phyloP scores from a whole-genome alignment of 129 eudicot species.

The Lactuca sativa region DNA sequence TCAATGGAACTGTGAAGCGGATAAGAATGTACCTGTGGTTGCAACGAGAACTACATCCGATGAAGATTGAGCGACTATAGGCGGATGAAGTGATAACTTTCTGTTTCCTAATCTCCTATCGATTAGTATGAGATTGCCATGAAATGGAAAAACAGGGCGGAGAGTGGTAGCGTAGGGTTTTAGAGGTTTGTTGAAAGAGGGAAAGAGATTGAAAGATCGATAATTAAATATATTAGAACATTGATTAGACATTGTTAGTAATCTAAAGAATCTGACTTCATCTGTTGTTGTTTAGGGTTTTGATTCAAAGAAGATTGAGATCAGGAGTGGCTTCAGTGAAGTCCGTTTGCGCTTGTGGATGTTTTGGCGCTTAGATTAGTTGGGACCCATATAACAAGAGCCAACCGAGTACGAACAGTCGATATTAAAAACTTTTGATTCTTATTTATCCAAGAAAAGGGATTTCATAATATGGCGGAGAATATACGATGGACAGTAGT shows the following conservation, averaged over 20 bases:
- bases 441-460: not conserved
- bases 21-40: constrained; percentile 49
- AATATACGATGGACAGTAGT: not conserved
- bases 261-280: constrained; percentile 6
- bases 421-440: not conserved
- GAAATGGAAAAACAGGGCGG: constrained; percentile 29
- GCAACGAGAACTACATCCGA: constrained; percentile 53
- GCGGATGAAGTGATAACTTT: constrained; percentile 23
- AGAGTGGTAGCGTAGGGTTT: constrained; percentile 32
- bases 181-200: constrained; percentile 26
- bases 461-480: not conserved
- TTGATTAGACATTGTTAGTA: constrained; percentile 45
- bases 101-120: constrained; percentile 20
- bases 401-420: constrained; percentile 15
- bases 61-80: constrained; percentile 27
- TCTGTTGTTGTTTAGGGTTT: constrained; percentile 32
- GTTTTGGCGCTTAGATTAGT: constrained; percentile 39
- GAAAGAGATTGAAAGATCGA: constrained; percentile 35
- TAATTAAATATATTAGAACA: constrained; percentile 33
- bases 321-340: constrained; percentile 2
- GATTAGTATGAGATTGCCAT: constrained; percentile 14
- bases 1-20: not conserved
- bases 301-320: constrained; percentile 18
- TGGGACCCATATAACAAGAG: constrained; percentile 31
- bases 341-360: constrained; percentile 22